Evolutionary conservation across 306 rosid genomes (phyloP), one percentile per base, ranked within the genome.

Genomic region (Lotus japonicus): DNA sequence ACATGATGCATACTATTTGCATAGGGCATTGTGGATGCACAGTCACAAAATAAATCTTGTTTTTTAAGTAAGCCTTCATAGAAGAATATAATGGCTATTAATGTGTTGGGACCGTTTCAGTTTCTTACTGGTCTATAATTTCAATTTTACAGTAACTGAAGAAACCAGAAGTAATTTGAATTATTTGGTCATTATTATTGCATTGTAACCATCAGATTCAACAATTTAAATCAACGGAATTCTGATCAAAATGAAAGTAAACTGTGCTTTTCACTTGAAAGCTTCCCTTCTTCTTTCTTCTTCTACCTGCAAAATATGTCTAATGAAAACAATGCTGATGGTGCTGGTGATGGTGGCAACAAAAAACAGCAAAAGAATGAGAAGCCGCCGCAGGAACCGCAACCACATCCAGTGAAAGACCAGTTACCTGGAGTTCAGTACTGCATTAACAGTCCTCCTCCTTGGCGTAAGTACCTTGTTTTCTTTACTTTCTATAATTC

Each of bases 381-480:
- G 7, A 7, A 31, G 36, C 36, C 36, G 7, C 36, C 36, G 10
- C 5, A 72, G 0, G 69, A 53, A 43, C 48, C 48, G 13, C n/a
- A 63, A 62, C 77, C 77, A 36, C 77, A 71, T 39, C 81, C 81
- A 16, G 77, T 64, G 56, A 70, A 48, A 33, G 96, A 90, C 64
- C 95, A 87, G 58, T 72, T 90, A 17, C 91, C 94, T 2, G 89
- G 91, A 8, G 80, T 90, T 64, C 87, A 87, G 51, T 90, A 87
- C 58, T 90, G 96, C 74, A 73, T 90, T 10, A 90, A 82, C 71
- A 85, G 91, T 74, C 95, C 96, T 73, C 96, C 91, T 54, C 95
- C 96, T 28, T 90, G 96, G 95, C 65, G 94, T 87, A 6, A 16
- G 87, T 73, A 18, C 50, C 17, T 36, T 23, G n/a, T 46, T 14